Base-by-base conservation (phyloP, 106 monocot species). In the Dendrobium huoshanense region DNA sequence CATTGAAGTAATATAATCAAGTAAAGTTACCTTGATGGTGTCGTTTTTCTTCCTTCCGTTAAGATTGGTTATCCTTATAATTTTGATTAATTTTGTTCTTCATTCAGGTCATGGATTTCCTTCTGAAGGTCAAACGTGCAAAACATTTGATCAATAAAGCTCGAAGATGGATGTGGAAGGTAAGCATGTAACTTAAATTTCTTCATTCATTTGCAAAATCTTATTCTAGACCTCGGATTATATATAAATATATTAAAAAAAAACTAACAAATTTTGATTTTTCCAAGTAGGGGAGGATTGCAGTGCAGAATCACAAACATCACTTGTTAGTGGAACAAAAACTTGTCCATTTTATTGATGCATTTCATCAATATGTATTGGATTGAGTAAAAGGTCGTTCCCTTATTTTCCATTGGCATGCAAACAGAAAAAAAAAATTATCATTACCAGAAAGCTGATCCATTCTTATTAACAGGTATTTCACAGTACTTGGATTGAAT, bases 311-410 rank as follows among this genome's bases (percentile, higher is more conserved):
- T 83, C 83, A 83, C 65, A 94, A 92, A 79, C 94, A 88, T 72
- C 94, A 98, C 64, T 81, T 97, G 77, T 81, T 94, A 73, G 82
- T 98, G 78, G 89, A 87, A 80, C 94, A 94, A 82, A 98, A 98
- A 75, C 89, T 98, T 41, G 89, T 94, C 33, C 94, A 98, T 85
- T 98, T 97, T 89, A 92, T 94, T 20, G 94, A 98, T 88, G 94
- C 92, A 70, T 94, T 98, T 87, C 97, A 98, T 85, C 97, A 98
- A 77, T 98, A 94, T 84, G 92, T 98, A 61, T 94, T 98, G 94
- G 97, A 98, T 47, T 86, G 90, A 82, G 96, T 92, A 87, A 86
- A 67, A 29, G 74, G 29, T 27, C 27, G 27, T 27, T 27, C 70
- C 19, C 8, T 40, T 43, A 42, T 74, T 49, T 18, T 42, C 43